Conservation (phyloP, 2,329 filamentous ascomycete species). For the Seiridium cupressi region DNA sequence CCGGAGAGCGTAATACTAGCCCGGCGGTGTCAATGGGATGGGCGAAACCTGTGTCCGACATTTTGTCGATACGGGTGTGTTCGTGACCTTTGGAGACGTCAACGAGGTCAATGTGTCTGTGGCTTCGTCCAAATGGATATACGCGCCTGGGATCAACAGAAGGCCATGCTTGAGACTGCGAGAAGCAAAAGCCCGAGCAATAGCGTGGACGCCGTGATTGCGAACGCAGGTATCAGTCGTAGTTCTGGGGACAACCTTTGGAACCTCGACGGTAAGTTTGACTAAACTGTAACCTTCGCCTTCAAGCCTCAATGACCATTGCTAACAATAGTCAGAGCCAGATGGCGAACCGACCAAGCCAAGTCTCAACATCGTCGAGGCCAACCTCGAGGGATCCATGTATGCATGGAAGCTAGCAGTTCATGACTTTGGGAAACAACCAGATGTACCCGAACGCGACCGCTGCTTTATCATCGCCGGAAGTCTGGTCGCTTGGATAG, state of each 20-base stretch:
- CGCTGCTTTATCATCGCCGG: conserved; percentile 48
- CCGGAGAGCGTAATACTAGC: conserved; percentile 11
- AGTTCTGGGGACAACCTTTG: conserved; percentile 35
- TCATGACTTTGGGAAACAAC: conserved; percentile 42
- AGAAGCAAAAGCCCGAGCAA: conserved; percentile 31
- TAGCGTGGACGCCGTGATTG: conserved; percentile 43
- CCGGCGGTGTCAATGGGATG: conserved; percentile 44
- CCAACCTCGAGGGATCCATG: conserved; percentile 38
- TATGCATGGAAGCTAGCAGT: conserved; percentile 46
- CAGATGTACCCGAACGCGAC: conserved; percentile 34
- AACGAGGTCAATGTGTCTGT: conserved; percentile 21
- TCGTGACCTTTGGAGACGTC: conserved; percentile 39
- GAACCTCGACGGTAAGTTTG: conserved; percentile 30
- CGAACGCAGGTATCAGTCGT: conserved; percentile 44
- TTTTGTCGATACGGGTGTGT: conserved; percentile 35
- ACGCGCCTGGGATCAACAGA: conserved; percentile 40
- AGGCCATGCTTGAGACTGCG: conserved; percentile 37
- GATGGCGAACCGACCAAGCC: conserved; percentile 32
- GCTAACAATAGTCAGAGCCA: conserved; percentile 13
- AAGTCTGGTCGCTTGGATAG: conserved; percentile 45
- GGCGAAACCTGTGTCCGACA: conserved; percentile 33
- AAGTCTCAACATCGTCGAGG: conserved; percentile 37
- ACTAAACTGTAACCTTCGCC: not conserved
- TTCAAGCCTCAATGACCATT: not conserved
- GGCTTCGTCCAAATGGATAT: conserved; percentile 41